Conservation (phyloP, 73 alveolate species). For the Symbiodinium pilosum region DNA sequence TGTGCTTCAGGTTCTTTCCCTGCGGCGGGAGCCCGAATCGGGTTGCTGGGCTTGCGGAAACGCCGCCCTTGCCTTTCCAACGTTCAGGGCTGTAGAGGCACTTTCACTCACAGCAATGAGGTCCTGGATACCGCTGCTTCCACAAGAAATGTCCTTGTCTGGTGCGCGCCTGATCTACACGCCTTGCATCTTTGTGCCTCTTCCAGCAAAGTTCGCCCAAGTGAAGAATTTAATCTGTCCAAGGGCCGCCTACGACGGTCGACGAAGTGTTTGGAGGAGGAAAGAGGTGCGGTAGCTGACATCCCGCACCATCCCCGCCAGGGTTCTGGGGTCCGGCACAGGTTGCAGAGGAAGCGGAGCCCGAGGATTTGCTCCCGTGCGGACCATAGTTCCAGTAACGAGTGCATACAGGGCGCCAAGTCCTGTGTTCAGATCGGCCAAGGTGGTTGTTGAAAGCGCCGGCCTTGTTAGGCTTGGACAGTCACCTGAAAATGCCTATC, state of each 20-base stretch:
- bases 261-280: constrained; percentile 80
- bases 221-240: too few relatives aligned
- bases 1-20: constrained; percentile 43
- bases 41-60: constrained; percentile 87
- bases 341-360: constrained; percentile 67
- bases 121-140: constrained; percentile 68
- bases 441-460: not conserved
- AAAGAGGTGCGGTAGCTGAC: constrained; percentile 33
- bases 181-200: not conserved
- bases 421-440: too few relatives aligned
- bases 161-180: not conserved
- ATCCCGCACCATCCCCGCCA: too few relatives aligned
- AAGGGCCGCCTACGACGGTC: constrained; percentile 92
- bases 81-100: not conserved
- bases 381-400: not conserved
- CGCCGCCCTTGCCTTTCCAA: constrained; percentile 1
- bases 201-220: not conserved
- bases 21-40: constrained; percentile 72
- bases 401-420: too few relatives aligned
- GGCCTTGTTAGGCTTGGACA: not conserved
- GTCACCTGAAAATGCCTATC: too few relatives aligned
- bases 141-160: constrained; percentile 53
- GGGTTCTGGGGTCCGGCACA: not conserved
- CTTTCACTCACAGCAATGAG: not conserved
- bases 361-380: constrained; percentile 68